These are phyloP conservation scores for Recurvomyces mirabilis DNA, from an alignment of 495 filamentous ascomycete species.

Conservation along the genomic window DNA sequence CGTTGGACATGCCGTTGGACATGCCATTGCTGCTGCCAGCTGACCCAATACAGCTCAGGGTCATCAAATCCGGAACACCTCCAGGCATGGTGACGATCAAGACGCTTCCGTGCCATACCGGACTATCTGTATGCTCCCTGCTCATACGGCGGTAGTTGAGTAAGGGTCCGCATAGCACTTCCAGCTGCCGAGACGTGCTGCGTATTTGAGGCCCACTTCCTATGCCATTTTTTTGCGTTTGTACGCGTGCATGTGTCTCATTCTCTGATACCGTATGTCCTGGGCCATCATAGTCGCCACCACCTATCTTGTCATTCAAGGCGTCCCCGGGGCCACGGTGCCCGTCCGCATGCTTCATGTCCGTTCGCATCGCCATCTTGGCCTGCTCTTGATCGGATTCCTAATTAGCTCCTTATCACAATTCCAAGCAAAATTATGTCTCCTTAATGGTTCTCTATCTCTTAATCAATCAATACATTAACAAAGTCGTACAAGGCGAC, in stretches of 20 bases:
- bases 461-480: too few relatives aligned
- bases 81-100: slow-evolving; percentile 65
- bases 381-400: background rate
- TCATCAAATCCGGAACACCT: slow-evolving; percentile 39
- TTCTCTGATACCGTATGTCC: background rate
- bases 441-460: background rate
- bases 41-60: slow-evolving; percentile 38
- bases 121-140: slow-evolving; percentile 34
- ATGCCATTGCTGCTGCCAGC: slow-evolving; percentile 21
- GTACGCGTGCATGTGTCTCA: background rate
- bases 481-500: too few relatives aligned
- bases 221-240: slow-evolving; percentile 14
- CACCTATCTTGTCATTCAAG: too few relatives aligned
- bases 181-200: slow-evolving; percentile 30
- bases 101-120: slow-evolving; percentile 71
- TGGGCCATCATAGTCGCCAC: too few relatives aligned
- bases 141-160: slow-evolving; percentile 80
- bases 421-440: background rate
- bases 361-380: background rate
- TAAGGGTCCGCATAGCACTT: slow-evolving; percentile 68
- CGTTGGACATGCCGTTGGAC: slow-evolving; percentile 8
- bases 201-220: slow-evolving; percentile 24
- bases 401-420: background rate
- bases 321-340: too few relatives aligned
- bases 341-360: background rate